Evolutionary conservation across 2,329 filamentous ascomycete genomes (phyloP).

Genomic region (Cadophora luteo-olivacea): DNA sequence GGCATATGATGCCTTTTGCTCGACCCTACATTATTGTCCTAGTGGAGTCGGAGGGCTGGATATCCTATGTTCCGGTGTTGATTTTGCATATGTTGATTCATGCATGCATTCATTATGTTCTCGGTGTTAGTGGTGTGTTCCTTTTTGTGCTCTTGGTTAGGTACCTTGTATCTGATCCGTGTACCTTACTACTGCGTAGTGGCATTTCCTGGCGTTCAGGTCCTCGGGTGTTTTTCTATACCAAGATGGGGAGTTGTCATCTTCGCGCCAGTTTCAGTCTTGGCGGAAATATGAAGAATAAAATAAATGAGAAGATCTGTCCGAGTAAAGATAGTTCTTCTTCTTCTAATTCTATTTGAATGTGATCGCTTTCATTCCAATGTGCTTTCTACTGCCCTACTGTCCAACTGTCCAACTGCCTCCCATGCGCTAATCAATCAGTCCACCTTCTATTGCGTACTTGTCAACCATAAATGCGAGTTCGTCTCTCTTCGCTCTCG

Average conservation of each 20-base stretch:
- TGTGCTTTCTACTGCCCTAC: too few species aligned
- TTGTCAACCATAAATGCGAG: too few species aligned
- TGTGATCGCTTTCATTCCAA: too few species aligned
- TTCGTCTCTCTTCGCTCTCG: too few species aligned
- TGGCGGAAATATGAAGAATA: too few species aligned
- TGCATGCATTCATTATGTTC: neutral
- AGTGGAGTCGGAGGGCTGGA: neutral
- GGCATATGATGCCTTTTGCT: neutral
- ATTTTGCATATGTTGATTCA: neutral
- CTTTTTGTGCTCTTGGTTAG: neutral
- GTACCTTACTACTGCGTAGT: constrained; percentile 2
- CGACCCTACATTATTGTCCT: neutral
- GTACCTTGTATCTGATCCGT: neutral
- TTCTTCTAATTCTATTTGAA: too few species aligned
- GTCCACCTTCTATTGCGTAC: too few species aligned
- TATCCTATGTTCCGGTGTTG: neutral
- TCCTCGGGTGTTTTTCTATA: neutral
- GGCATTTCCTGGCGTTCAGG: neutral
- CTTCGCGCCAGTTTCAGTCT: neutral
- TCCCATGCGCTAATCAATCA: too few species aligned
- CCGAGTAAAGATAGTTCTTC: too few species aligned
- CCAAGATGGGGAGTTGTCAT: neutral
- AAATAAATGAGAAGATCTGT: too few species aligned
- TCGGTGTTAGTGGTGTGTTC: neutral
- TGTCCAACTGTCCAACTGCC: too few species aligned